phyloP scores from a whole-genome alignment of 495 filamentous ascomycete genomes.

The Penicillium dipodomyicola region DNA sequence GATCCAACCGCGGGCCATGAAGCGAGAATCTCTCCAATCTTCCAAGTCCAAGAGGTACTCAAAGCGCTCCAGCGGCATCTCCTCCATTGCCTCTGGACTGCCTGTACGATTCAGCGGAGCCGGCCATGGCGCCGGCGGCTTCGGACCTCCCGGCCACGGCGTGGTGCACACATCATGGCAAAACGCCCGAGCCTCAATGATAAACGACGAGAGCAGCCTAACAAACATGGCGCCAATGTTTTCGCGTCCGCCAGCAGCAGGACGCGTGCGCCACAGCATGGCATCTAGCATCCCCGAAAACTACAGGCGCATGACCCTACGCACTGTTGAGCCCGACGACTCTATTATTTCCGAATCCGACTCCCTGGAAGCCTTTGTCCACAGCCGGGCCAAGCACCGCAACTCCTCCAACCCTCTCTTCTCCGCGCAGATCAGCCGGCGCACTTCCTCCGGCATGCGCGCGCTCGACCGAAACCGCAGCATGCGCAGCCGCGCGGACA shows the following conservation, averaged over 20 bases:
- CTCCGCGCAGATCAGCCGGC: constrained; percentile 38
- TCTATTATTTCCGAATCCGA: constrained; percentile 42
- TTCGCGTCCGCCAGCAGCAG: constrained; percentile 36
- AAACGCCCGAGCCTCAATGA: constrained; percentile 38
- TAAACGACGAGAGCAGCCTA: constrained; percentile 41
- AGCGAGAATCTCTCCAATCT: constrained; percentile 43
- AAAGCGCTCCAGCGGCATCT: constrained; percentile 47
- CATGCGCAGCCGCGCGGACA: constrained; percentile 41
- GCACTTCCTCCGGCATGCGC: constrained; percentile 36
- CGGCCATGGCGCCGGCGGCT: constrained; percentile 50
- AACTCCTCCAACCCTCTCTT: constrained; percentile 47
- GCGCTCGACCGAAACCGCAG: constrained; percentile 40
- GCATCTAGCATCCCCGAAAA: constrained; percentile 33
- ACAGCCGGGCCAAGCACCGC: constrained; percentile 43
- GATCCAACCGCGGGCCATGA: constrained; percentile 43
- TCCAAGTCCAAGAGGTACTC: constrained; percentile 43
- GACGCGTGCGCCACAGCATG: constrained; percentile 31
- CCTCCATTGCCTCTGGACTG: constrained; percentile 36
- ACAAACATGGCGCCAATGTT: constrained; percentile 40
- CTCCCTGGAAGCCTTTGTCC: constrained; percentile 47
- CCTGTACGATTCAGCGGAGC: constrained; percentile 45
- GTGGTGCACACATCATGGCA: constrained; percentile 50
- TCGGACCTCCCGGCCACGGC: constrained; percentile 46
- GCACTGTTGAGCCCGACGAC: constrained; percentile 36
- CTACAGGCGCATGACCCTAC: constrained; percentile 35